phyloP scores from a whole-genome alignment of 179 eudicot species.

The Sideroxylon spinosum region DNA sequence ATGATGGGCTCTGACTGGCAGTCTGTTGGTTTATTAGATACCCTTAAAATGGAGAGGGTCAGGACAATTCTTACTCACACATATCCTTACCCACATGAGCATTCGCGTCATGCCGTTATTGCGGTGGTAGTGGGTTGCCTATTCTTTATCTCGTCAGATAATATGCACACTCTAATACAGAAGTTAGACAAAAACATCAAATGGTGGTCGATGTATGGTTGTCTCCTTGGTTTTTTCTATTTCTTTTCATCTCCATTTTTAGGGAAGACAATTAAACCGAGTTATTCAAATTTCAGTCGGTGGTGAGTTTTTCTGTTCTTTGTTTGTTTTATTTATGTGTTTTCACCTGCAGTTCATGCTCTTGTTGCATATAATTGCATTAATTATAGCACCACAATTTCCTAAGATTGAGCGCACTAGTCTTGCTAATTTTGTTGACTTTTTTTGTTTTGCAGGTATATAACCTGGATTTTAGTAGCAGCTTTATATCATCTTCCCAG shows the following conservation, averaged over 20 bases:
- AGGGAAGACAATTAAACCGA: constrained; percentile 93
- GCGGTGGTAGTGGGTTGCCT: constrained; percentile 91
- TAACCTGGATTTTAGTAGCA: constrained; percentile 91
- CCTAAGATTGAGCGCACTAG: too few species aligned
- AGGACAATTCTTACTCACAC: constrained; percentile 78
- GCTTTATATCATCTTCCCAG: constrained; percentile 97
- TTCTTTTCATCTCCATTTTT: constrained; percentile 98
- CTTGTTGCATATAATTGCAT: not conserved
- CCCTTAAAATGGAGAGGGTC: constrained; percentile 79
- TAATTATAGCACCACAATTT: not conserved
- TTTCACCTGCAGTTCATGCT: not conserved
- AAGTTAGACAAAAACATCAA: constrained; percentile 86
- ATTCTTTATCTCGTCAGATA: constrained; percentile 94
- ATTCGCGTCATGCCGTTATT: constrained; percentile 88
- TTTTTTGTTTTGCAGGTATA: constrained; percentile 57
- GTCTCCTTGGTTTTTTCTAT: constrained; percentile 93
- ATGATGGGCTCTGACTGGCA: constrained; percentile 51
- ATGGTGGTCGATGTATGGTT: constrained; percentile 99
- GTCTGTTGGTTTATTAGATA: constrained; percentile 58
- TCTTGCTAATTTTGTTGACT: not conserved
- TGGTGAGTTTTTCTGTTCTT: constrained; percentile 52
- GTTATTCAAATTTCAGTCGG: constrained; percentile 94
- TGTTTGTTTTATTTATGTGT: not conserved
- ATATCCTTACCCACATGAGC: constrained; percentile 96
- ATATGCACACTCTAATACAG: constrained; percentile 83